phyloP scores from a whole-genome alignment of 2,329 filamentous ascomycete genomes.

The Fusarium euwallaceae region DNA sequence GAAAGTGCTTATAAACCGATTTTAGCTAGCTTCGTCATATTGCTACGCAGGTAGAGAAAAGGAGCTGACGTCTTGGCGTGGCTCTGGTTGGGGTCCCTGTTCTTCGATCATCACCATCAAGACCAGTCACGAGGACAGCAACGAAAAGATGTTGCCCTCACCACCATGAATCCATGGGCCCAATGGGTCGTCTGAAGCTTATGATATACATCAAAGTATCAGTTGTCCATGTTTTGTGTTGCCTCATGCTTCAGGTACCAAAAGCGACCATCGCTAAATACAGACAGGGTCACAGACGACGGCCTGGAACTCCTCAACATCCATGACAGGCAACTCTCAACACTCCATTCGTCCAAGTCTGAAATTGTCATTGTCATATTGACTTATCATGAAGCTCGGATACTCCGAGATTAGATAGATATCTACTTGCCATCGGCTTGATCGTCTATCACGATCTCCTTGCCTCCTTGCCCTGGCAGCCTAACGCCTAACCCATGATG shows the following conservation, averaged over 20 bases:
- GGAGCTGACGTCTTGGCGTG: neutral
- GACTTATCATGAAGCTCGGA: constrained; percentile 31
- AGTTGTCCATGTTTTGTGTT: neutral
- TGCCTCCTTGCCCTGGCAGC: constrained; percentile 11
- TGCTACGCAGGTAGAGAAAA: neutral
- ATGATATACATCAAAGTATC: neutral
- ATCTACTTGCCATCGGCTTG: constrained; percentile 27
- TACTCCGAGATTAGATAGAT: constrained; percentile 30
- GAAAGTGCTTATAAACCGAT: neutral
- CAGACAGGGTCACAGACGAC: neutral
- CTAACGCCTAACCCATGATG: constrained; percentile 26
- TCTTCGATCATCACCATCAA: neutral
- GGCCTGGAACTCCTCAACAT: neutral
- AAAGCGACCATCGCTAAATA: neutral
- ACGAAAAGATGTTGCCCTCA: neutral
- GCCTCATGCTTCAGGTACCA: neutral
- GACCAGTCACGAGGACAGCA: neutral
- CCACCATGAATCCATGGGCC: neutral
- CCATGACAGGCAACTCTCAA: neutral
- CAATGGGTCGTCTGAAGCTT: neutral
- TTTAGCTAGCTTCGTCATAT: neutral
- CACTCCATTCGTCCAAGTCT: neutral
- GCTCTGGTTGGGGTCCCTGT: neutral
- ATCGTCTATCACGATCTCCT: constrained; percentile 23
- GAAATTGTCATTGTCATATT: constrained; percentile 24